phyloP scores from a whole-genome alignment of 352 stramenopile genomes.

The Globisporangium camurandrum region DNA sequence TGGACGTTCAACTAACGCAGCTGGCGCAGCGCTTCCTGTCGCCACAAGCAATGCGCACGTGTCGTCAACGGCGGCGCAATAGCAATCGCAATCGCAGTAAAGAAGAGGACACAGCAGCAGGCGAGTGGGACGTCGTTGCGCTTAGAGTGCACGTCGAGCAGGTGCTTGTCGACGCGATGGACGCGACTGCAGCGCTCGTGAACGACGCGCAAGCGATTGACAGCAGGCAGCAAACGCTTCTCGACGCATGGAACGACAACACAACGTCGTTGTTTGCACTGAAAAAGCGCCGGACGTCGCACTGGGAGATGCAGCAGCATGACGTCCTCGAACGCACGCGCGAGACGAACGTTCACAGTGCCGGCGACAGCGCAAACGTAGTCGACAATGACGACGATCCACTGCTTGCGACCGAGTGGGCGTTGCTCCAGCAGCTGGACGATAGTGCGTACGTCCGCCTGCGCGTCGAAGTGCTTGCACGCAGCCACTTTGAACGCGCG shows the following conservation, averaged over 20 bases:
- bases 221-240: no score
- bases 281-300: not conserved
- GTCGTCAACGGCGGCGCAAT: not conserved
- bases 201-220: no score
- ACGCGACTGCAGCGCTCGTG: no score
- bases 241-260: no score
- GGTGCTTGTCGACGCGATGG: slow-evolving; percentile 5
- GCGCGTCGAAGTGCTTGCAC: slow-evolving; percentile 26
- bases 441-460: slow-evolving; percentile 26
- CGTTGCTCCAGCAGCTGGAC: slow-evolving; percentile 23
- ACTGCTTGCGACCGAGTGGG: slow-evolving; percentile 31
- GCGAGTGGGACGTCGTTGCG: slow-evolving; percentile 4
- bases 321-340: slow-evolving; percentile 9
- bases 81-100: not conserved
- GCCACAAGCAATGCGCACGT: not conserved
- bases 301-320: slow-evolving; percentile 13
- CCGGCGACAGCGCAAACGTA: slow-evolving; percentile 2
- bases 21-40: slow-evolving; percentile 14
- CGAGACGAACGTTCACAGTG: not conserved
- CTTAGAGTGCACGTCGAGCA: slow-evolving; percentile 15
- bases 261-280: slow-evolving; percentile 5
- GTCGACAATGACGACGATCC: slow-evolving; percentile 18
- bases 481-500: slow-evolving; percentile 28
- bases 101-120: slow-evolving; percentile 3
- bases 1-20: slow-evolving; percentile 22